Percentiles rank a stretch among this genome's conserved stretches.
These are phyloP conservation scores for Fallopia convolvulus DNA, from an alignment of 148 eudicot species.

Conservation along the genomic window DNA sequence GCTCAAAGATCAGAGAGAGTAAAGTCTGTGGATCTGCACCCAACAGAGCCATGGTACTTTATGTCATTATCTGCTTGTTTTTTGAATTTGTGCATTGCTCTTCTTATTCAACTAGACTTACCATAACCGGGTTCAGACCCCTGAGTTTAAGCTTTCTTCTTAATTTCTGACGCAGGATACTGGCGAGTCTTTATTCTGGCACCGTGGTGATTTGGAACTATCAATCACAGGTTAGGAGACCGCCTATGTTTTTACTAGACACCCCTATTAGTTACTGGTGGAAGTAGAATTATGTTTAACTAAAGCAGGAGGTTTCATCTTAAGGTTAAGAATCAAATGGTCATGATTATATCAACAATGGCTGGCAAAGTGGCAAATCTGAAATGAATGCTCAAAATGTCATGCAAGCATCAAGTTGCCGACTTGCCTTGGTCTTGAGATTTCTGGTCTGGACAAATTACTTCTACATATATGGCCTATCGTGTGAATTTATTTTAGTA, in stretches of 20 bases:
- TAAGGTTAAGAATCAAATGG: not conserved
- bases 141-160: not conserved
- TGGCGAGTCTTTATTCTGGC: slow-evolving; percentile 67
- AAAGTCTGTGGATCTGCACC: slow-evolving; percentile 74
- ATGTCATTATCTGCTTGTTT: not conserved
- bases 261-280: no score
- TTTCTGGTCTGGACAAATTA: not conserved
- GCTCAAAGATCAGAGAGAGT: slow-evolving; percentile 67
- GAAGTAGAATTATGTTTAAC: not conserved
- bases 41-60: slow-evolving; percentile 62
- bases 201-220: slow-evolving; percentile 63
- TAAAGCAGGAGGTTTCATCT: not conserved
- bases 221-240: slow-evolving; percentile 56
- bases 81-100: not conserved
- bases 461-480: not conserved
- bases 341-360: not conserved
- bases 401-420: not conserved
- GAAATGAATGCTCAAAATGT: not conserved
- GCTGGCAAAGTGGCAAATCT: not conserved
- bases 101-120: not conserved
- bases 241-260: not conserved
- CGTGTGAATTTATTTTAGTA: not conserved
- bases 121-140: not conserved
- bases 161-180: slow-evolving; percentile 37
- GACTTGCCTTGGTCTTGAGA: not conserved